Evolutionary conservation across 495 filamentous ascomycete species (phyloP), one percentile per base, ranked within the genome.

Genomic region (Tuber calosporum): DNA sequence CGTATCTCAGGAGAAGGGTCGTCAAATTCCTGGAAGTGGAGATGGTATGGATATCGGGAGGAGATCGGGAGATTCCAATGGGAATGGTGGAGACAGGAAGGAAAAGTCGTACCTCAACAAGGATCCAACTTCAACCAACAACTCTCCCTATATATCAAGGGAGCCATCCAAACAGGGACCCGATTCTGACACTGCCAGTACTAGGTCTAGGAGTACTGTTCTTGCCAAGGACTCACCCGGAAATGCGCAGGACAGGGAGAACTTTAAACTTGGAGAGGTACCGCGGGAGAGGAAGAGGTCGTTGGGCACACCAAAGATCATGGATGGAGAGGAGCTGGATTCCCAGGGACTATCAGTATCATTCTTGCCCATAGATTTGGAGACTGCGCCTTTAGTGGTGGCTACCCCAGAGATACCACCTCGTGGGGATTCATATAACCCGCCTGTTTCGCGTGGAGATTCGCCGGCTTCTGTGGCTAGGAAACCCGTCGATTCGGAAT

Each of bases 1-100:
- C 80, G 92, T 92, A 48, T 96, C 92, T 81, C 93, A 96, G 82
- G 92, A 96, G 79, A 94, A 93, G 80, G 89, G 89, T 0, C 87
- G 92, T 67, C 88, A 92, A 78, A 66, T 73, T 19, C 66, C 66
- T 67, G 69, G 71, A 40, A 69, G 36, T 66, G 71, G 79, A 13
- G 79, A 80, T n/a, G 72, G 68, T 43, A 71, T 68, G 22, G 79
- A 81, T 43, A 20, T 74, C 0, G 75, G 75, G 20, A 79, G 79
- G 67, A 78, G 42, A 48, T 78, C 79, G 42, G 72, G 78, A 68
- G 79, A 81, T 66, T 81, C 53, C 9, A 74, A 72, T 45, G 42
- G 72, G 42, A 78, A 80, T 48, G 79, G 74, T 20, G 75, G 40
- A 13, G 76, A 78, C 34, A 62, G 19, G 62, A 78, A 78, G 43